Evolutionary conservation across 305 asterid genomes (phyloP), one percentile per base, ranked within the genome.

Genomic region (Fraxinus sp.): DNA sequence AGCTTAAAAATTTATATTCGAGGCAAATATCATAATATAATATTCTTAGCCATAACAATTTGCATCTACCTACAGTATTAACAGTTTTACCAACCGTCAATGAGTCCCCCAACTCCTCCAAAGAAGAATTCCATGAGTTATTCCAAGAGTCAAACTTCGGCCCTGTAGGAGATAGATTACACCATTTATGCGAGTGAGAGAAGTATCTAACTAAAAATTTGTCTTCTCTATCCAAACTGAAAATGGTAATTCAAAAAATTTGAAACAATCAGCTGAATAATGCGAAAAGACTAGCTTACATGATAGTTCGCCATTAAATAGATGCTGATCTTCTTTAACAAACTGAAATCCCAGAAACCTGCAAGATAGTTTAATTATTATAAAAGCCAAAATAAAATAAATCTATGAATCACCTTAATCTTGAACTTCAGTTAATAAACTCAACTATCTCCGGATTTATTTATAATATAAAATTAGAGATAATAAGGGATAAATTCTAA

Each of bases 271-370:
- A 18, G 78, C 68, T 20, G 52, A 66, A 57, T 74, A 64, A 55
- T 57, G 39, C 26, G 22, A 73, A 75, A 82, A 46, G 74, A 46
- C 20, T 83, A 79, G 82, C 93, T 86, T 92, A 95, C 97, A 86
- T 82, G 96, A 89, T 26, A 80, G 79, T 81, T 90, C 81, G 79
- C 91, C 87, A 87, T 82, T 82, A 43, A 81, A 79, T 83, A 89
- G 87, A 81, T 92, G 84, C 74, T 81, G 87, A 80, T 92, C 98
- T 87, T 92, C 95, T 86, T 87, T 84, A 84, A 93, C 91, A 62
- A 90, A 87, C 92, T 92, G 99, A 91, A 96, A 94, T 80, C 90
- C 89, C n/a, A 90, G 85, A 88, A 90, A 94, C 99, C 99, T 96
- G 92, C 84, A 89, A 91, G 6, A 80, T 68, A 66, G 84, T 82